Conservation (phyloP, 2,329 filamentous ascomycete genomes). For the Curvularia spicifera region DNA sequence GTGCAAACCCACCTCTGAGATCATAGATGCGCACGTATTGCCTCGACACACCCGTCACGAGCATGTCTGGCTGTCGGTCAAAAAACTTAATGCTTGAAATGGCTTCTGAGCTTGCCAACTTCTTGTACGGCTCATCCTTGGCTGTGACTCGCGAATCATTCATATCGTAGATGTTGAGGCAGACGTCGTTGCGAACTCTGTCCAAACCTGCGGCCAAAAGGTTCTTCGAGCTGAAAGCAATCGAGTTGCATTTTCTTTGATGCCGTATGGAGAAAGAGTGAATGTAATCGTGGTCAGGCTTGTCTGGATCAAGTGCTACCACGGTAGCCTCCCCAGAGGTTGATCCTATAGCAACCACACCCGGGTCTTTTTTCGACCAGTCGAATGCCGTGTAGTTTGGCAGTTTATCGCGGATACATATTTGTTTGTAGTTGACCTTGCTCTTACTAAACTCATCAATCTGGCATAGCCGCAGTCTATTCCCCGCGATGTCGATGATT, state of each 20-base stretch:
- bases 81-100: conserved; percentile 86
- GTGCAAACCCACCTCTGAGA: conserved; percentile 66
- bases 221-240: conserved; percentile 76
- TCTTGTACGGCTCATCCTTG: conserved; percentile 61
- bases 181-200: conserved; percentile 79
- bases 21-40: conserved; percentile 79
- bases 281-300: conserved; percentile 52
- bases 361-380: conserved; percentile 67
- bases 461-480: conserved; percentile 64
- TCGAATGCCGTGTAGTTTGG: conserved; percentile 70
- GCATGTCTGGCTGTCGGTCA: conserved; percentile 73
- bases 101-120: conserved; percentile 69
- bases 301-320: conserved; percentile 72
- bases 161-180: conserved; percentile 83
- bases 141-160: conserved; percentile 61
- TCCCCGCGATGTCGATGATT: conserved; percentile 65
- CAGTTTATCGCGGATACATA: conserved; percentile 62
- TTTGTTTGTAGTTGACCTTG: conserved; percentile 59
- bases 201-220: conserved; percentile 80
- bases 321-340: conserved; percentile 77
- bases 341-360: conserved; percentile 76
- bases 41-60: conserved; percentile 77
- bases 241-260: conserved; percentile 78
- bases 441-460: conserved; percentile 49
- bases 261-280: conserved; percentile 75